Evolutionary conservation across 345 rosid species (phyloP).

Genomic region (Melaleuca quinquenervia): DNA sequence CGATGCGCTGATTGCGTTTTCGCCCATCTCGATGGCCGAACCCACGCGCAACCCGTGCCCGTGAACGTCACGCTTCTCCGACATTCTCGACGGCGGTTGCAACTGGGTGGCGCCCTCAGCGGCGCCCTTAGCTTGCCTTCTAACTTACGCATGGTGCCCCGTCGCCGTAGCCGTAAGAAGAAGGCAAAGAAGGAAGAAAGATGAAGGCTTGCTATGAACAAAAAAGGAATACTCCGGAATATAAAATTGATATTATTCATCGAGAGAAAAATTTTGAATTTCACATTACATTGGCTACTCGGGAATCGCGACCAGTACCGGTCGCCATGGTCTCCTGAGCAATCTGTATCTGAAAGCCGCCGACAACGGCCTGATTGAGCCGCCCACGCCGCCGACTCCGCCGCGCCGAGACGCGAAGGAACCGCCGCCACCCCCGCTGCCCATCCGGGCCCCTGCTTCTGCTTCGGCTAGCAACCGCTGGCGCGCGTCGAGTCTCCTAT

Average conservation of each 20-base stretch:
- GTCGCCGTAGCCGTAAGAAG: neutral
- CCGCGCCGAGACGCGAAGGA: conserved; percentile 24
- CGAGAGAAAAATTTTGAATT: neutral
- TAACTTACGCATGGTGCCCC: neutral
- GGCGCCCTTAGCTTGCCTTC: neutral
- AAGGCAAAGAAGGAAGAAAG: neutral
- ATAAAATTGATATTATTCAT: neutral
- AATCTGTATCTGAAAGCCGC: conserved; percentile 48
- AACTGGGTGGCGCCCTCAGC: neutral
- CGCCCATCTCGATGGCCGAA: neutral
- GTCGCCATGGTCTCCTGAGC: conserved; percentile 81
- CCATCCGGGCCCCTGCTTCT: neutral
- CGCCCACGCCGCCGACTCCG: conserved; percentile 21
- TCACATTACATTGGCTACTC: conserved; percentile 26
- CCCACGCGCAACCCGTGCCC: neutral
- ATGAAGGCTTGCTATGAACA: neutral
- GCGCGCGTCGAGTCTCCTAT: conserved; percentile 8
- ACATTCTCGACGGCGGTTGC: neutral
- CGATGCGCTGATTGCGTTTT: neutral
- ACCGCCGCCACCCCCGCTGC: conserved; percentile 8
- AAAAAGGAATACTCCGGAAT: neutral
- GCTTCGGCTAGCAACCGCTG: conserved; percentile 19
- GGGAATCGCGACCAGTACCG: conserved; percentile 68
- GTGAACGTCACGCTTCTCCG: neutral
- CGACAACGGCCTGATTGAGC: conserved; percentile 38